These are phyloP conservation scores for Pseudoneurospora amorphoporcata DNA, from an alignment of 495 filamentous ascomycete species.

Conservation along the genomic window DNA sequence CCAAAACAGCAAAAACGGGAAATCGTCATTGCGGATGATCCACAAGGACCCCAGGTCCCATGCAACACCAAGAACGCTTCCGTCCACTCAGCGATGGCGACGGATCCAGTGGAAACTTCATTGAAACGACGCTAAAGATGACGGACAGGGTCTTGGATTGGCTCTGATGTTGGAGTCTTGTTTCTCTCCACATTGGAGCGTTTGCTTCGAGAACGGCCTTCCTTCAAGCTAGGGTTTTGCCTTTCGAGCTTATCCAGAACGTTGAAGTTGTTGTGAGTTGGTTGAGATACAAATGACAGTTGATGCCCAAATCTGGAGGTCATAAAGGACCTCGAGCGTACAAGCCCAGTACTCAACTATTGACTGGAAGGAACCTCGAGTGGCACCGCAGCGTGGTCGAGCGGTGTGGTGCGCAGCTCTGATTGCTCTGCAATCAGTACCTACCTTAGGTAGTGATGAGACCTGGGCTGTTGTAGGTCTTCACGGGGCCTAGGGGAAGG, in stretches of 20 bases:
- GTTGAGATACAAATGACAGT: background rate
- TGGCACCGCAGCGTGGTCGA: background rate
- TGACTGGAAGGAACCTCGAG: too few species aligned
- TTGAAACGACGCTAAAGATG: constrained; percentile 21
- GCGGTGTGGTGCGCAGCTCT: too few species aligned
- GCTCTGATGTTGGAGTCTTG: background rate
- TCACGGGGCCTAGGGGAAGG: too few species aligned
- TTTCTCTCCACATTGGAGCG: background rate
- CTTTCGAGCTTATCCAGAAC: background rate
- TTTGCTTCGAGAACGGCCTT: background rate
- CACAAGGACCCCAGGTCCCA: background rate
- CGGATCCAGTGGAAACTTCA: constrained; percentile 5
- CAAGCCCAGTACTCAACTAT: background rate
- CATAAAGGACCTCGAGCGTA: background rate
- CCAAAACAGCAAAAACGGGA: background rate
- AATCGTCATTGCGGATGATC: background rate
- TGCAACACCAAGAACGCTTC: background rate
- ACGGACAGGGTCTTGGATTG: background rate
- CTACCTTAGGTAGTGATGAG: background rate
- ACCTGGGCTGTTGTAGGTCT: background rate
- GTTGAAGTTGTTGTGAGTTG: background rate
- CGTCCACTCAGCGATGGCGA: background rate
- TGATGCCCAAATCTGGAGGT: background rate
- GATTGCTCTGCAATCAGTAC: background rate
- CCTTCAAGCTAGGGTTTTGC: background rate